Conservation (phyloP, 2,329 filamentous ascomycete species). For the Botryotinia calthae region DNA sequence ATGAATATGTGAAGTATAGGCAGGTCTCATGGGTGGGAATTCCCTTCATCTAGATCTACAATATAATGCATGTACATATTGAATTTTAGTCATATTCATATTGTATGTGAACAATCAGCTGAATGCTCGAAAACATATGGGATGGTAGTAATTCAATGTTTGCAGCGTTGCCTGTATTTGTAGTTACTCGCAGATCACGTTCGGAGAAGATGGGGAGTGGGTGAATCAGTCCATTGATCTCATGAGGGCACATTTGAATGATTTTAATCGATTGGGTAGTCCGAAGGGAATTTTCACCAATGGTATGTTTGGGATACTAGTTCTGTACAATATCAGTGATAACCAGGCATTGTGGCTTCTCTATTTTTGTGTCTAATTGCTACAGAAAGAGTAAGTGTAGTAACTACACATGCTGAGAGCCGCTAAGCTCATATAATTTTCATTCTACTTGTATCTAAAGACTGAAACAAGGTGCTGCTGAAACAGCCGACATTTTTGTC, state of each 20-base stretch:
- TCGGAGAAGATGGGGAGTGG: not conserved
- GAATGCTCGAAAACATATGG: not conserved
- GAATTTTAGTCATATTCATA: not conserved
- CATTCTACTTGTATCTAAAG: not conserved
- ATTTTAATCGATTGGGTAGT: not conserved
- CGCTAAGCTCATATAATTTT: not conserved
- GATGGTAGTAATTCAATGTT: not conserved
- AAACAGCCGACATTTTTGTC: slow-evolving; percentile 9
- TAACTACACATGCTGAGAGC: not conserved
- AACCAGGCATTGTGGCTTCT: not conserved
- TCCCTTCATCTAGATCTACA: slow-evolving; percentile 59
- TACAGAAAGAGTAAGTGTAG: too few species aligned
- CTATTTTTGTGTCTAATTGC: not conserved
- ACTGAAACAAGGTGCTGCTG: not conserved
- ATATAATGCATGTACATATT: slow-evolving; percentile 1
- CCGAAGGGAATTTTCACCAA: not conserved
- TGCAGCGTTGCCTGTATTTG: not conserved
- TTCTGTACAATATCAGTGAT: not conserved
- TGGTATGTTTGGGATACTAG: not conserved
- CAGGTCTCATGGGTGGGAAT: slow-evolving; percentile 73
- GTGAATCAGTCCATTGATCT: not conserved
- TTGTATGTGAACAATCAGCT: not conserved
- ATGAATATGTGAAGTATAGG: slow-evolving; percentile 75
- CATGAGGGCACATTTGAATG: not conserved
- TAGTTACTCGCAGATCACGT: not conserved